phyloP scores from a whole-genome alignment of 768 basidiomycete genomes.

The Hypsizygus marmoreus region DNA sequence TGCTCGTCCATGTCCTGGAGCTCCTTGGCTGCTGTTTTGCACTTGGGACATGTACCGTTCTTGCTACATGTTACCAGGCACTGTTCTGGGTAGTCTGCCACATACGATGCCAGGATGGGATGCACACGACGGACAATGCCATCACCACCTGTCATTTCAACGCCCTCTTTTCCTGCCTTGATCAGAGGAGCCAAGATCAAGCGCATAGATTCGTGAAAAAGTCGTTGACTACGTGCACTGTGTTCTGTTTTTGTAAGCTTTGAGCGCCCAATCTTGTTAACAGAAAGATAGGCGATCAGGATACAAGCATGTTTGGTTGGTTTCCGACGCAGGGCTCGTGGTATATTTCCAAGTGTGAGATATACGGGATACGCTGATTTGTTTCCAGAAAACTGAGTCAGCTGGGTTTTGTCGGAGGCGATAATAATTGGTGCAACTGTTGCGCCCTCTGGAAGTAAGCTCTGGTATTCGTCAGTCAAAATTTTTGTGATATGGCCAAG shows the following conservation, averaged over 20 bases:
- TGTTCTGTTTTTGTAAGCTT: conserved; percentile 13
- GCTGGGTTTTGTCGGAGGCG: conserved; percentile 19
- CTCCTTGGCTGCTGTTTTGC: conserved; percentile 18
- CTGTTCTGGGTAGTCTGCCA: conserved; percentile 39
- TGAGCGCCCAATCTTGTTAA: conserved; percentile 30
- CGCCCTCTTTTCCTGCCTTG: conserved; percentile 31
- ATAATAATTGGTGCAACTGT: conserved; percentile 33
- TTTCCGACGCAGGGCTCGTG: conserved; percentile 23
- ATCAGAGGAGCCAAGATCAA: conserved; percentile 29
- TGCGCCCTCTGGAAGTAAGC: conserved; percentile 15
- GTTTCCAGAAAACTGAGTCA: conserved; percentile 31
- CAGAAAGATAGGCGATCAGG: conserved; percentile 35
- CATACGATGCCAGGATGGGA: conserved; percentile 35
- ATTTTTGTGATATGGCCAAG: too few species aligned
- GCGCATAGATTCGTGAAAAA: conserved; percentile 35
- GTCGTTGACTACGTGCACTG: conserved; percentile 20
- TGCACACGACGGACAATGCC: conserved; percentile 21
- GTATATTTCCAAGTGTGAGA: conserved; percentile 35
- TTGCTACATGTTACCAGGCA: conserved; percentile 29
- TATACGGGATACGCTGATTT: conserved; percentile 39
- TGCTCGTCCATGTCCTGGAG: conserved; percentile 12
- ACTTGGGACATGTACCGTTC: conserved; percentile 28
- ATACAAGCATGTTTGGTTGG: conserved; percentile 26
- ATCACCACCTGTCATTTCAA: conserved; percentile 35
- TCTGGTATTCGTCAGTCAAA: too few species aligned